A percentile compares a stretch with the other conserved stretches of the same genome.
These are phyloP conservation scores for Aspergillus quadrilineatus DNA, from an alignment of 2,329 filamentous ascomycete species.

Conservation along the genomic window DNA sequence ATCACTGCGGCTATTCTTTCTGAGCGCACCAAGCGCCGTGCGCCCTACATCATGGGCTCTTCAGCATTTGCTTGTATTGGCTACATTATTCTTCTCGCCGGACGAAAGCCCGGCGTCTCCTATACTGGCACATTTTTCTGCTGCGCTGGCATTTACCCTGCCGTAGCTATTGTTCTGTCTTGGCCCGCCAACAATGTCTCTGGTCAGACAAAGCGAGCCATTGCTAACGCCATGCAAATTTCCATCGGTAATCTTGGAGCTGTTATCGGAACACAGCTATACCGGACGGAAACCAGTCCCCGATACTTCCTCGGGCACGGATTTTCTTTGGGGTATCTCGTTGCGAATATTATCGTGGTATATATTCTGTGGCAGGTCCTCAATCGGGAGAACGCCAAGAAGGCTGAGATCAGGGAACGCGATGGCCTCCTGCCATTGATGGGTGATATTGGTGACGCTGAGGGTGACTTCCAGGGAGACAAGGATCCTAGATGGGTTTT, in stretches of 20 bases:
- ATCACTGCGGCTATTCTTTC: slow-evolving; percentile 59
- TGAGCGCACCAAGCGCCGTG: slow-evolving; percentile 58
- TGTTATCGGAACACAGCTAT: slow-evolving; percentile 68
- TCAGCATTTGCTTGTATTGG: slow-evolving; percentile 60
- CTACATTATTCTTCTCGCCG: slow-evolving; percentile 60
- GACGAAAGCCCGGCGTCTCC: slow-evolving; percentile 55
- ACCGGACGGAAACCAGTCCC: slow-evolving; percentile 60
- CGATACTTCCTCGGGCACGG: slow-evolving; percentile 66
- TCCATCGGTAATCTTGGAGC: slow-evolving; percentile 69
- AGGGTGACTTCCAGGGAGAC: slow-evolving; percentile 60
- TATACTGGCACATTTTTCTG: slow-evolving; percentile 64
- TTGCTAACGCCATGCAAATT: slow-evolving; percentile 70
- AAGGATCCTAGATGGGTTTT: slow-evolving; percentile 67
- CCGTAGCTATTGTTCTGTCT: slow-evolving; percentile 61
- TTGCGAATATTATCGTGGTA: slow-evolving; percentile 58
- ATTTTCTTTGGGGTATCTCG: slow-evolving; percentile 64
- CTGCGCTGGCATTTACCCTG: slow-evolving; percentile 66
- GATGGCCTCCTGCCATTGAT: slow-evolving; percentile 29
- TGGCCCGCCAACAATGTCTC: slow-evolving; percentile 73
- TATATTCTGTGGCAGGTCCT: slow-evolving; percentile 55
- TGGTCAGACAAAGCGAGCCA: slow-evolving; percentile 67
- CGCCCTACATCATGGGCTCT: slow-evolving; percentile 63
- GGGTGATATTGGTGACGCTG: slow-evolving; percentile 50
- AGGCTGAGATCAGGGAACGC: slow-evolving; percentile 49
- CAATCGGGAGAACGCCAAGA: slow-evolving; percentile 57